Base-by-base conservation (phyloP, 2,329 filamentous ascomycete species). In the Trichoderma brevicompactum region DNA sequence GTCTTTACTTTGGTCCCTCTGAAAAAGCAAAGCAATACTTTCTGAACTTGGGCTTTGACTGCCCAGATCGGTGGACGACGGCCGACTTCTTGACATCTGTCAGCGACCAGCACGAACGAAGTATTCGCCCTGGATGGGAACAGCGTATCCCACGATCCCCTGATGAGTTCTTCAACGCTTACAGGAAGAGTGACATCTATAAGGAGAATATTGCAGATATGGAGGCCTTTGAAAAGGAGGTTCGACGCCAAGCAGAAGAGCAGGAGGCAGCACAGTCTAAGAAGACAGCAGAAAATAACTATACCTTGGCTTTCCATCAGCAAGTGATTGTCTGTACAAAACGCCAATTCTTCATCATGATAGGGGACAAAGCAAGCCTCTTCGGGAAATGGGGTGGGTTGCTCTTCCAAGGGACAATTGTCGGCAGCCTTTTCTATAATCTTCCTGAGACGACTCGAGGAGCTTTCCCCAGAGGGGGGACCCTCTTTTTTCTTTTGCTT, bases 341-440 rank as follows among this genome's bases (percentile, higher is more conserved):
- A 66, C 86, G 92, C 17, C 91, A 96, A 74, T 89, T 93, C 71
- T 92, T 91, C 87, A 83, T 96, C 36, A 85, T 93, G 34, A 85
- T 86, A 73, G 92, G 92, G 46, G 91, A 96, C 75, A 87, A 83
- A 64, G 88, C 88, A 0, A 91, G 91, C 0, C 81, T 95, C 0
- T 89, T 89, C 72, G 94, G 91, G 23, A 95, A 95, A 73, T 85
- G 90, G 72, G 90, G 92, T 73, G 92, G 92, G 70, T 89, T 94
- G 64, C 76, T 95, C 52, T 86, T 90, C 65, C 91, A 92, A 72
- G 81, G 78, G 1, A 82, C 96, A 10, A 92, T 96, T 67, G 89
- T 94, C 56, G 90, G 91, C 1, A 92, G 89, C 4, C 80, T 95
- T 5, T 96, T 96, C 78, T 92, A 90, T 71, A 87, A 92, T 68